A percentile compares a stretch with the other conserved stretches of the same genome.
These are phyloP conservation scores for Eimeria praecox DNA, from an alignment of 169 alveolate genomes.

Conservation along the genomic window DNA sequence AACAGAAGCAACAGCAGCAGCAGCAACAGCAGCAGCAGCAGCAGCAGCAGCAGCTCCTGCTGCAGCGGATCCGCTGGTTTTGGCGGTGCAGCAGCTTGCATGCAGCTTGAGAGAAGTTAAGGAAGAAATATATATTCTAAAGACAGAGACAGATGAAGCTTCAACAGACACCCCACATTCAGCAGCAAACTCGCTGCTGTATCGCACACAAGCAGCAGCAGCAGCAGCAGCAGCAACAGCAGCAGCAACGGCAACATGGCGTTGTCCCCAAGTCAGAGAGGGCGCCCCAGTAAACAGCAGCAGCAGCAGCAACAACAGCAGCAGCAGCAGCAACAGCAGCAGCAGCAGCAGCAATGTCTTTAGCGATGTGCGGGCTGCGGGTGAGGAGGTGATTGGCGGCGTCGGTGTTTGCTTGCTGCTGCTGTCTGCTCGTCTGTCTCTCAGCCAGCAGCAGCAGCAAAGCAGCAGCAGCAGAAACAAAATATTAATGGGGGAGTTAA, in stretches of 20 bases:
- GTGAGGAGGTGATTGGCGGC: neutral
- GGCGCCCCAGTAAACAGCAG: too few species aligned
- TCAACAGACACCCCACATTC: slow-evolving; percentile 9
- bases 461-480: neutral
- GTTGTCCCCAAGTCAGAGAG: too few species aligned
- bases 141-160: neutral
- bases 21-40: neutral
- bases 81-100: slow-evolving; percentile 11
- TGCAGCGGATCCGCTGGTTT: slow-evolving; percentile 17
- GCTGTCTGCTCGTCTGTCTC: neutral
- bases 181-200: slow-evolving; percentile 31
- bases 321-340: neutral
- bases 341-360: neutral
- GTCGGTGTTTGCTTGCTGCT: neutral
- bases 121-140: neutral
- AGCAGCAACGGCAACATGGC: too few species aligned
- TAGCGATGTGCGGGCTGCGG: neutral
- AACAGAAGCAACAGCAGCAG: neutral
- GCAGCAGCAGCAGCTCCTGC: neutral
- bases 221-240: slow-evolving; percentile 44
- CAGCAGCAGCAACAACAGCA: slow-evolving; percentile 15
- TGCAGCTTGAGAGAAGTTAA: neutral
- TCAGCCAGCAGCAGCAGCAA: neutral
- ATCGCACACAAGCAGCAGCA: slow-evolving; percentile 3
- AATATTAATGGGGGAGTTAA: neutral